Evolutionary conservation across 208 protist species (phyloP), one percentile per base, ranked within the genome.

Genomic region (Angomonas deanei): DNA sequence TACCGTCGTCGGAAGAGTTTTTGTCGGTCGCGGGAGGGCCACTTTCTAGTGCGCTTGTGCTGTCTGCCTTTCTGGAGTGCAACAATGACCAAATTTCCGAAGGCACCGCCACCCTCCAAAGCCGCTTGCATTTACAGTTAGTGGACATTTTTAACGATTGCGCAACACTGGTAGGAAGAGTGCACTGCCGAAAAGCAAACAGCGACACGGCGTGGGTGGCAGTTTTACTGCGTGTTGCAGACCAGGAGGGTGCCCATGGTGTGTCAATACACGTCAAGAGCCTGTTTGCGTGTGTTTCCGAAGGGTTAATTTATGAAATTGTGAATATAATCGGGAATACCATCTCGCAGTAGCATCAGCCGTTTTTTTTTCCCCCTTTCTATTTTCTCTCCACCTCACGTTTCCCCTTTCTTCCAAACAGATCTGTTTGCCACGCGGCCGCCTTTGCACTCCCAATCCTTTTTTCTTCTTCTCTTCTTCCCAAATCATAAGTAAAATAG

Each of bases 101-200:
- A 8, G 68, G 68, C n/a, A 54, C 81, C 30, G 54, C 75, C 10
- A 31, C 55, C 5, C 47, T 86, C 17, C 49, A 77, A 30, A 42
- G 61, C 27, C 66, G 74, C 28, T 57, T 94, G 42, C 71, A 64
- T 15, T 62, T 94, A 3, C 39, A 30, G 11, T 49, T 72, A 5
- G 74, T 94, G 8, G 88, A 94, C 11, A 63, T 88, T 0, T 86
- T 91, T 67, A 86, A 79, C 38, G 84, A 94, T 63, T 71, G 71
- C 11, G 66, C 70, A 2, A 80, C 80, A 2, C 71, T 92, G 26
- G 74, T 86, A 42, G 84, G 88, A 23, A 30, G 81, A 27, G 28
- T 93, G 34, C 80, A 89, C 19, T 60, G 68, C 5, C 72, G 79
- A 11, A 92, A 87, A 71, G 78, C 76, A 1, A 50, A 78, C 17